Conservation (phyloP, 495 filamentous ascomycete genomes). For the Hypoxylon cercidicola region DNA sequence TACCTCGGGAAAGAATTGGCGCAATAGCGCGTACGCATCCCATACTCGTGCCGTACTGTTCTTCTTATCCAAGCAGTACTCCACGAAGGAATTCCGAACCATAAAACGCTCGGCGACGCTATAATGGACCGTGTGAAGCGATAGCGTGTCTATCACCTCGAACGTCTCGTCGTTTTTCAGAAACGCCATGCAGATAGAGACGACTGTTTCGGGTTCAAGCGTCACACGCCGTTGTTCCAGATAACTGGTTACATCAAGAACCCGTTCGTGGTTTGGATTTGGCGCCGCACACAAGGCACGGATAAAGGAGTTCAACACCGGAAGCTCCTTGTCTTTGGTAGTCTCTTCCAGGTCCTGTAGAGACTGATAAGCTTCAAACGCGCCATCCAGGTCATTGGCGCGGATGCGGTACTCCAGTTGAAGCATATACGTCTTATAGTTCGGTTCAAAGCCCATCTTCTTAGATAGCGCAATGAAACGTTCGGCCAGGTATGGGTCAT, state of each 20-base stretch:
- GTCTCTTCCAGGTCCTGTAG: constrained; percentile 63
- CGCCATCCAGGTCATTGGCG: constrained; percentile 73
- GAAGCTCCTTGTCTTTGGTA: constrained; percentile 65
- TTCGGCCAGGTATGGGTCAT: constrained; percentile 76
- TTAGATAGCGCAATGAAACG: constrained; percentile 72
- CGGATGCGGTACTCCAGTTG: constrained; percentile 79
- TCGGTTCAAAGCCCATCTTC: constrained; percentile 69
- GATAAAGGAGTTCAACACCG: constrained; percentile 79
- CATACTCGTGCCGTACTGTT: constrained; percentile 73
- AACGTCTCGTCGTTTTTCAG: constrained; percentile 76
- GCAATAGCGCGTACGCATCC: constrained; percentile 83
- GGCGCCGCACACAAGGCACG: constrained; percentile 71
- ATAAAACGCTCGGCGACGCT: constrained; percentile 69
- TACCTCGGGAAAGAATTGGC: constrained; percentile 81
- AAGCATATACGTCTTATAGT: constrained; percentile 73
- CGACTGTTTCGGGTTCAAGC: constrained; percentile 77
- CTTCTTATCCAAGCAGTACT: constrained; percentile 69
- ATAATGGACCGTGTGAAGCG: constrained; percentile 71
- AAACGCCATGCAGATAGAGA: constrained; percentile 73
- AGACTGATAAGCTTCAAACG: constrained; percentile 69
- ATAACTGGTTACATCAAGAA: constrained; percentile 78
- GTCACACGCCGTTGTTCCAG: constrained; percentile 74
- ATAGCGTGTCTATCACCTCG: constrained; percentile 81
- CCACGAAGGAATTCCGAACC: constrained; percentile 70
- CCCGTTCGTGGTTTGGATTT: constrained; percentile 66